These are phyloP conservation scores for Dysphania ambrosioides DNA, from an alignment of 148 eudicot genomes.

Conservation along the genomic window DNA sequence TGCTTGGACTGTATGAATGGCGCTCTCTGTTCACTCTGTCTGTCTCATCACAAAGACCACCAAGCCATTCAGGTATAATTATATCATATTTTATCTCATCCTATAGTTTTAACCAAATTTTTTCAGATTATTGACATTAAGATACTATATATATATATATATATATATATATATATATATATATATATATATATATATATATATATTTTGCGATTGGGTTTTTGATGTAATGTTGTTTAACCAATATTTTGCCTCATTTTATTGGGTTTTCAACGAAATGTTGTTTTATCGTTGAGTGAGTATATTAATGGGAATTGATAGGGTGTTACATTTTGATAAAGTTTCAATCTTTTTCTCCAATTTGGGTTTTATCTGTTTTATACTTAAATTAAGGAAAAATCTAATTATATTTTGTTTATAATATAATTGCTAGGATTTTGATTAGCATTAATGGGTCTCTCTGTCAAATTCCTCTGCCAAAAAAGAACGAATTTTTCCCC, in stretches of 20 bases:
- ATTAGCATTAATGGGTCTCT: constrained; percentile 5
- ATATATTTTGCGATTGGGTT: too few relatives aligned
- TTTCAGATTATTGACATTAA: too few relatives aligned
- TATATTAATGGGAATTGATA: too few relatives aligned
- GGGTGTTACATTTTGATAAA: not conserved
- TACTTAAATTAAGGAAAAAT: not conserved
- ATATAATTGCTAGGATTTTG: not conserved
- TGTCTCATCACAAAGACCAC: constrained; percentile 62
- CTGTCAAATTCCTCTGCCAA: constrained; percentile 6
- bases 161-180: too few relatives aligned
- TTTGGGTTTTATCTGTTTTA: not conserved
- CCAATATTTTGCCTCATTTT: too few relatives aligned
- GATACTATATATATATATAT: too few relatives aligned
- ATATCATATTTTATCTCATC: too few relatives aligned
- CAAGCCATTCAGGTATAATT: constrained; percentile 66
- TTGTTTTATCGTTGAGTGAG: too few relatives aligned
- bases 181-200: too few relatives aligned
- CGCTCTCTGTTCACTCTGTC: constrained; percentile 74
- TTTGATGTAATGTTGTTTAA: too few relatives aligned
- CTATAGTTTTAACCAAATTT: too few relatives aligned
- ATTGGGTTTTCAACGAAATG: not conserved
- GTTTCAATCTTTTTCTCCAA: not conserved
- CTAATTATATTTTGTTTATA: not conserved
- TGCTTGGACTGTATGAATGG: constrained; percentile 82
- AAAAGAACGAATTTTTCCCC: not conserved